These are phyloP conservation scores for Annulohypoxylon stygium DNA, from an alignment of 495 filamentous ascomycete species.

Conservation along the genomic window DNA sequence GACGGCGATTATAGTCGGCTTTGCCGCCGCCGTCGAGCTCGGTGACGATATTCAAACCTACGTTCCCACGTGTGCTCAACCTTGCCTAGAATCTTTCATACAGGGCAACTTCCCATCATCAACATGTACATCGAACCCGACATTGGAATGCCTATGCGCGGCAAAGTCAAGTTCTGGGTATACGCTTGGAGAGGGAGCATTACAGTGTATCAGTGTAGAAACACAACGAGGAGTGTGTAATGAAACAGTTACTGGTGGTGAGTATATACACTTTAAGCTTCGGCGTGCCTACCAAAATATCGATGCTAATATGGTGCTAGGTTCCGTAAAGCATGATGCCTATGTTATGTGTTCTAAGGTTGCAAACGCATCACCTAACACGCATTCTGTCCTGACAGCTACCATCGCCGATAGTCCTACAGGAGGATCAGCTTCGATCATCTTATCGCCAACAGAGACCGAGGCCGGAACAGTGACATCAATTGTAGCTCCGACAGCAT, in stretches of 20 bases:
- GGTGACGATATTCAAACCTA: conserved; percentile 59
- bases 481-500: conserved; percentile 27
- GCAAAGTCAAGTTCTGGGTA: conserved; percentile 70
- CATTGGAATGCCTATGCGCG: conserved; percentile 73
- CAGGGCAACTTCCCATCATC: conserved; percentile 66
- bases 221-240: conserved; percentile 56
- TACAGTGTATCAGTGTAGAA: conserved; percentile 71
- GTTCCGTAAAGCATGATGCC: conserved; percentile 54
- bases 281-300: not conserved
- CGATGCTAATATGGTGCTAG: conserved; percentile 49
- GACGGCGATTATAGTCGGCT: conserved; percentile 49
- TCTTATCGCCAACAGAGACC: conserved; percentile 32
- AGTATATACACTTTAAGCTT: conserved; percentile 35
- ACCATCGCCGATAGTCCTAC: conserved; percentile 39
- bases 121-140: conserved; percentile 62
- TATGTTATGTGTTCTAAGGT: conserved; percentile 71
- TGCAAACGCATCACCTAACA: conserved; percentile 65
- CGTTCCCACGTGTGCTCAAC: conserved; percentile 74
- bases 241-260: conserved; percentile 53
- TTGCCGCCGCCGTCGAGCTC: conserved; percentile 52
- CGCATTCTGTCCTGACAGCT: conserved; percentile 72
- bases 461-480: conserved; percentile 33
- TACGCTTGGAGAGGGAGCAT: conserved; percentile 76
- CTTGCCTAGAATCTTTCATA: conserved; percentile 74
- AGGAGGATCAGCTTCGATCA: conserved; percentile 40